These are phyloP conservation scores for Aspergillus sojae DNA, from an alignment of 2,329 filamentous ascomycete species.

Conservation along the genomic window DNA sequence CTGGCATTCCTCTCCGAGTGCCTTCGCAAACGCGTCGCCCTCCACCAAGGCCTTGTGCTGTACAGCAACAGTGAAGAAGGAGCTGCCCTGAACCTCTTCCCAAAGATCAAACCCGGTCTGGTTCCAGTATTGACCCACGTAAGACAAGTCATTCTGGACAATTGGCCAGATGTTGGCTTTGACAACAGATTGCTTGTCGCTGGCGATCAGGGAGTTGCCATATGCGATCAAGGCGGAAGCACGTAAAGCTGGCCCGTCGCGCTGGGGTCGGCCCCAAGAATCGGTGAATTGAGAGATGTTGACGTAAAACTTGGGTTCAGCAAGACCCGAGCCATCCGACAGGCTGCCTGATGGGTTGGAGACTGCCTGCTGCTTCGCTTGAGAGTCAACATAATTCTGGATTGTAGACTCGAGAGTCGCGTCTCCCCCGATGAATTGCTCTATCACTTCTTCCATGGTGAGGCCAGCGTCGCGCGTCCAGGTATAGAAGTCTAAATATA, in stretches of 20 bases:
- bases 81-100: constrained; percentile 75
- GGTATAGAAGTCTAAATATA: constrained; percentile 67
- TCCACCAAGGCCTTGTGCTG: constrained; percentile 63
- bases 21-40: constrained; percentile 65
- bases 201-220: constrained; percentile 69
- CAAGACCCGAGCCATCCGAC: constrained; percentile 54
- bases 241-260: constrained; percentile 74
- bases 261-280: constrained; percentile 74
- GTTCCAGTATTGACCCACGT: constrained; percentile 58
- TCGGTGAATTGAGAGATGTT: constrained; percentile 63
- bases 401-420: constrained; percentile 61
- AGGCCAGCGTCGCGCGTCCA: constrained; percentile 76
- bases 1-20: constrained; percentile 61
- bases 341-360: constrained; percentile 67
- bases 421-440: constrained; percentile 66
- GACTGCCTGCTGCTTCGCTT: constrained; percentile 66
- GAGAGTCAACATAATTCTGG: constrained; percentile 66
- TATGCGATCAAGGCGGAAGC: constrained; percentile 73
- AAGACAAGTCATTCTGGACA: constrained; percentile 71
- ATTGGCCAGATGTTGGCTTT: constrained; percentile 67
- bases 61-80: constrained; percentile 73
- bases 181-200: constrained; percentile 57
- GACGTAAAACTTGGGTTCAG: constrained; percentile 72
- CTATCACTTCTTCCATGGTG: constrained; percentile 67
- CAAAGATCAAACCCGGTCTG: constrained; percentile 70